Evolutionary conservation across 345 rosid genomes (phyloP).

Genomic region (Rhodomyrtus tomentosa): DNA sequence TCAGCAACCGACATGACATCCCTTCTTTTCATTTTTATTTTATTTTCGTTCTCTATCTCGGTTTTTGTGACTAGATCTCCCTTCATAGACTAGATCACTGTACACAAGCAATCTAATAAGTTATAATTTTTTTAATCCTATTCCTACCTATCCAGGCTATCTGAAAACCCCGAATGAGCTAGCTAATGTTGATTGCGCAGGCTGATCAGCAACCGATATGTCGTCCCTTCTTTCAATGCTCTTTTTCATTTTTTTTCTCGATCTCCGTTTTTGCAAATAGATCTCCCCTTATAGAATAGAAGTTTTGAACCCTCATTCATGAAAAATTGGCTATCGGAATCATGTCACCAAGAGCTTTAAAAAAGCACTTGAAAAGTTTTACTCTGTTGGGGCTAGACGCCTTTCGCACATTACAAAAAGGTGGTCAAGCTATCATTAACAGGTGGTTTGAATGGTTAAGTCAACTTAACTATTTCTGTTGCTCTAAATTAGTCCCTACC

Average conservation of each 20-base stretch:
- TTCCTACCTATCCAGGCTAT: too few species aligned
- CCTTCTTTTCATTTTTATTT: background rate
- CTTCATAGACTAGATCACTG: background rate
- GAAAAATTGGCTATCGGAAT: background rate
- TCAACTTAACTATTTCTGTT: background rate
- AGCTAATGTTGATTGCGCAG: background rate
- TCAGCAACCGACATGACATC: background rate
- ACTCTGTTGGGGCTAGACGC: background rate
- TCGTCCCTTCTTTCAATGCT: background rate
- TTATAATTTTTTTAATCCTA: too few species aligned
- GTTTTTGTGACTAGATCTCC: background rate
- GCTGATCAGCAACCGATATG: background rate
- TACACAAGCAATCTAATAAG: too few species aligned
- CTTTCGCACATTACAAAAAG: background rate
- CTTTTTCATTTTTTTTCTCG: too few species aligned
- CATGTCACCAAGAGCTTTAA: background rate
- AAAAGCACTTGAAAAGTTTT: background rate
- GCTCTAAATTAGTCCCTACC: background rate
- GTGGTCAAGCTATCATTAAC: background rate
- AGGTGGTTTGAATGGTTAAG: background rate
- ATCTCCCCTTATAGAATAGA: background rate
- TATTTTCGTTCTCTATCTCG: background rate
- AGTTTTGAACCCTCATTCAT: background rate
- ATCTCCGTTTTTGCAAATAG: background rate
- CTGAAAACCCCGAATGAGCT: too few species aligned